Base-by-base conservation (phyloP, 331 rosid species). In the Spiraea crenata region DNA sequence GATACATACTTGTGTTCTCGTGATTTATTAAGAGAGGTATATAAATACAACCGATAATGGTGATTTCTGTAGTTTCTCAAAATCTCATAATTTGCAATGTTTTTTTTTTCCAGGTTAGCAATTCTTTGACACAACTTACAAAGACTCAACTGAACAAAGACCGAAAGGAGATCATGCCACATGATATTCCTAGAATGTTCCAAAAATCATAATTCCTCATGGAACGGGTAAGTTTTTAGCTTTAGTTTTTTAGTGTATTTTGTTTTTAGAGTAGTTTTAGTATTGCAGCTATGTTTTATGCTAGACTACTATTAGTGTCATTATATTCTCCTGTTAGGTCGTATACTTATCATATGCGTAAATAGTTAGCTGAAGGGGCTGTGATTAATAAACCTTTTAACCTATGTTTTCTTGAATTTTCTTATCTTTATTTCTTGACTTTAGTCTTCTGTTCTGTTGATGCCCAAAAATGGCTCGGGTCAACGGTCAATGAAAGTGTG, bases 11-110 rank as follows among this genome's bases (percentile, higher is more conserved):
- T 87, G 80, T 84, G 89, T 85, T 80, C 99, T 72, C 96, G 99
- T 74, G 99, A 93, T 69, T 85, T 93, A 69, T 77, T 93, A 71
- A 91, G 86, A 84, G 99, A 95, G 99, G 99, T 95, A 76, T 35
- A 73, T 0, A 71, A 20, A 7, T 52, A 40, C 42, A 16, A 48
- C 57, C 20, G 46, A 49, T 51, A 67, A 11, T 38, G 62, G 42
- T 66, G 72, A 35, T 74, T 69, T 64, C 5, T 60, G 25, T 52
- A 51, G 19, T 10, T 60, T 52, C 48, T 74, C 56, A 73, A 57
- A 14, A 42, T 51, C 61, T 70, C 52, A 76, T 62, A n/a, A 40
- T 39, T 38, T 65, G 47, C 47, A 34, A 62, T 47, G n/a, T n/a
- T n/a, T n/a, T 76, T 12, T 73, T 77, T 71, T 86, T 86, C 35